Percentiles rank a stretch among this genome's conserved stretches.
These are phyloP conservation scores for Abrus pulchellus DNA, from an alignment of 306 rosid species.

Conservation along the genomic window DNA sequence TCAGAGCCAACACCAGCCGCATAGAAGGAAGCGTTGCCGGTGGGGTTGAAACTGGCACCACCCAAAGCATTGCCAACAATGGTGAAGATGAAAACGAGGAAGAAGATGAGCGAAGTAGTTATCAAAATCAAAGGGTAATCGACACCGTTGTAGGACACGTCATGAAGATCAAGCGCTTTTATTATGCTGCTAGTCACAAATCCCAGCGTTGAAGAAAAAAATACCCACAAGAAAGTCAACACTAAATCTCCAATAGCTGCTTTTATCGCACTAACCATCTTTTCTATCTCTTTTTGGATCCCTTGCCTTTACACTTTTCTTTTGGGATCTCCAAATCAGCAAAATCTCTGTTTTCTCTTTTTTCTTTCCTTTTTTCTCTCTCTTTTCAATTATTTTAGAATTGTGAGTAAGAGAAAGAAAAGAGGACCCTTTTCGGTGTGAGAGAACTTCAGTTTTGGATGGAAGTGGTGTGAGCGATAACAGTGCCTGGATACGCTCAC, in stretches of 20 bases:
- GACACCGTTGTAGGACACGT: slow-evolving; percentile 45
- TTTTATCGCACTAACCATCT: slow-evolving; percentile 62
- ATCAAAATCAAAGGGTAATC: slow-evolving; percentile 54
- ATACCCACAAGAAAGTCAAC: slow-evolving; percentile 73
- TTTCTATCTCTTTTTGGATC: not conserved
- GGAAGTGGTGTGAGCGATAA: too few relatives aligned
- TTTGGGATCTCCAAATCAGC: too few relatives aligned
- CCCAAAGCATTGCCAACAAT: slow-evolving; percentile 72
- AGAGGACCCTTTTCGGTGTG: too few relatives aligned
- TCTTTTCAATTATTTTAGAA: too few relatives aligned
- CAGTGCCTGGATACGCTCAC: too few relatives aligned
- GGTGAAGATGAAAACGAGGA: slow-evolving; percentile 64
- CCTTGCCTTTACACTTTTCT: not conserved
- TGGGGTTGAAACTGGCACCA: slow-evolving; percentile 94
- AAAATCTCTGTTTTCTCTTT: too few relatives aligned
- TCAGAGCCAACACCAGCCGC: slow-evolving; percentile 82
- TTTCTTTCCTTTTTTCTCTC: too few relatives aligned
- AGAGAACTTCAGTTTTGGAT: too few relatives aligned
- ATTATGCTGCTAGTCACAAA: slow-evolving; percentile 50
- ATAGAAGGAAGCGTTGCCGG: slow-evolving; percentile 78
- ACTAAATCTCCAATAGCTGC: slow-evolving; percentile 76
- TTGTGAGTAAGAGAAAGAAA: too few relatives aligned
- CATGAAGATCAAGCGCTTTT: slow-evolving; percentile 52
- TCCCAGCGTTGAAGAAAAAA: slow-evolving; percentile 70
- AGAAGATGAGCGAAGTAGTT: slow-evolving; percentile 65